Conservation (phyloP, 2,329 filamentous ascomycete species). For the Corinectria fuckeliana region DNA sequence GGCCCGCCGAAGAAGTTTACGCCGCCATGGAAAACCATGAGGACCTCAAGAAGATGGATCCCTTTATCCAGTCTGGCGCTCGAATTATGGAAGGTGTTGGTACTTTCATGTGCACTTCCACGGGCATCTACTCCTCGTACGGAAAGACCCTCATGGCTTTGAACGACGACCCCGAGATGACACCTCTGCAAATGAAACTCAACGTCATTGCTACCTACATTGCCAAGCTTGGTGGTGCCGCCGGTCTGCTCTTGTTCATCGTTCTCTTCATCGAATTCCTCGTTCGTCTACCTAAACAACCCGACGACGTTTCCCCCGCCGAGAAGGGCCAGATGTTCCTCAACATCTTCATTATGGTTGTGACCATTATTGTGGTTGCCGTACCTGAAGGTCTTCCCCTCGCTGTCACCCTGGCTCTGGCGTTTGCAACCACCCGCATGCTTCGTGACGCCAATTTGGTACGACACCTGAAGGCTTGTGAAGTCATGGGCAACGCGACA, state of each 20-base stretch:
- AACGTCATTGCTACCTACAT: constrained; percentile 79
- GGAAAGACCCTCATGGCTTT: constrained; percentile 78
- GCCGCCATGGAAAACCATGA: constrained; percentile 71
- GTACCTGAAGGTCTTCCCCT: constrained; percentile 80
- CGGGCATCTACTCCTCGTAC: constrained; percentile 75
- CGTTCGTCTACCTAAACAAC: constrained; percentile 64
- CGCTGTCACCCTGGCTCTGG: constrained; percentile 78
- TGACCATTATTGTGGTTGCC: constrained; percentile 81
- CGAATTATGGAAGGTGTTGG: constrained; percentile 80
- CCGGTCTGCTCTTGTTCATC: constrained; percentile 80
- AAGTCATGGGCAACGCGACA: constrained; percentile 82
- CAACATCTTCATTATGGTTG: constrained; percentile 78
- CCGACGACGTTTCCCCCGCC: constrained; percentile 61
- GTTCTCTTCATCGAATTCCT: constrained; percentile 88
- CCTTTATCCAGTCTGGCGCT: constrained; percentile 84
- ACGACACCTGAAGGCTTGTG: constrained; percentile 77
- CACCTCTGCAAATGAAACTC: constrained; percentile 77
- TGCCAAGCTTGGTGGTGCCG: constrained; percentile 77
- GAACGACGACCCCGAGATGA: constrained; percentile 76
- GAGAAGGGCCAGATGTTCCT: constrained; percentile 81
- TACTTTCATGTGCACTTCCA: constrained; percentile 76
- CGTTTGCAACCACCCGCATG: constrained; percentile 80
- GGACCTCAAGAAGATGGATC: constrained; percentile 74
- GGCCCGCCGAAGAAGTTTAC: constrained; percentile 70
- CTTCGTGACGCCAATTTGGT: constrained; percentile 79